These are phyloP conservation scores for Iodosphaeria phyllophila DNA, from an alignment of 2,329 filamentous ascomycete genomes.

Conservation along the genomic window DNA sequence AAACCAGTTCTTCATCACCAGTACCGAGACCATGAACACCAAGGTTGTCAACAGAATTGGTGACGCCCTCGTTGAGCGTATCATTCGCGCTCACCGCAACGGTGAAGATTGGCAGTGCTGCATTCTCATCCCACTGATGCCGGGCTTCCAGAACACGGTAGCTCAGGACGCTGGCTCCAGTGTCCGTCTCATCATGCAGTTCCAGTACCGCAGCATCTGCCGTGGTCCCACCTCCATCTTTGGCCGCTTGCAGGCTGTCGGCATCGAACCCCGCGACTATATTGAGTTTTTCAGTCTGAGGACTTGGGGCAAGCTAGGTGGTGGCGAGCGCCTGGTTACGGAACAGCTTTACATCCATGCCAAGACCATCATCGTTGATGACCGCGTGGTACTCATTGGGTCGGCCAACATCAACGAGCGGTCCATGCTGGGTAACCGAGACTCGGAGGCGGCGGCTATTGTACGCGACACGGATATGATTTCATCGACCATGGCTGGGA, in stretches of 20 bases:
- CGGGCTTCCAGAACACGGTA: constrained; percentile 95
- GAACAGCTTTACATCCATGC: constrained; percentile 98
- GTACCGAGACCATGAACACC: constrained; percentile 70
- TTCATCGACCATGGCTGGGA: constrained; percentile 76
- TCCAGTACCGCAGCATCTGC: constrained; percentile 90
- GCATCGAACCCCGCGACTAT: constrained; percentile 86
- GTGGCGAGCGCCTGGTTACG: constrained; percentile 66
- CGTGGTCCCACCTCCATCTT: constrained; percentile 87
- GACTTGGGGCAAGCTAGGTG: constrained; percentile 80
- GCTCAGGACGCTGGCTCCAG: constrained; percentile 88
- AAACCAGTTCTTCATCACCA: constrained; percentile 96
- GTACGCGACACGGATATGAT: constrained; percentile 89
- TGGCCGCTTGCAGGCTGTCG: constrained; percentile 56
- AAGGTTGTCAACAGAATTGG: constrained; percentile 87
- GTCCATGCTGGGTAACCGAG: constrained; percentile 79
- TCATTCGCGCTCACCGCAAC: constrained; percentile 66
- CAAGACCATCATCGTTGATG: constrained; percentile 91
- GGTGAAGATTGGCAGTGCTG: constrained; percentile 80
- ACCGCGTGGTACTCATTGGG: constrained; percentile 81
- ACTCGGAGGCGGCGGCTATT: constrained; percentile 81
- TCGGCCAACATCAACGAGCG: constrained; percentile 98
- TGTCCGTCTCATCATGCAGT: constrained; percentile 89
- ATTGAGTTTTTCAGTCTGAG: constrained; percentile 88
- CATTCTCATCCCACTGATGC: constrained; percentile 85
- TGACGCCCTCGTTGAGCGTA: constrained; percentile 82